Conservation (phyloP, 805 yeast genomes). For the Yarrowia hollandica region DNA sequence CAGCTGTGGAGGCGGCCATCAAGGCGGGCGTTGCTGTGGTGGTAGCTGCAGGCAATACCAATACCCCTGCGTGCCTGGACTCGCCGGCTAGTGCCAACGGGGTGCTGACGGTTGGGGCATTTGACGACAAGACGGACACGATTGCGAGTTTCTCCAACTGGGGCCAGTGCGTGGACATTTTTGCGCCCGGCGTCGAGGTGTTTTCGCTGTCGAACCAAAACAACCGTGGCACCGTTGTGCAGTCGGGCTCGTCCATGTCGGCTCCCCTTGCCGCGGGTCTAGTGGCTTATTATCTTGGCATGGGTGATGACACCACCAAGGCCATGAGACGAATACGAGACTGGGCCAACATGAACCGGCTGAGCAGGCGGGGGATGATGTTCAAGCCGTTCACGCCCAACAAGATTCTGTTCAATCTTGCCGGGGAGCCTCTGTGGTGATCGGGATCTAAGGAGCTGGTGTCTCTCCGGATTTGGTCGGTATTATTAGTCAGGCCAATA, state of each 20-base stretch:
- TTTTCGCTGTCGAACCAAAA: constrained; percentile 48
- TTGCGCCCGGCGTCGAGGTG: constrained; percentile 85
- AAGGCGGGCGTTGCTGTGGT: constrained; percentile 38
- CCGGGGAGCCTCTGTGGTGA: constrained; percentile 38
- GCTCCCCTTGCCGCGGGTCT: constrained; percentile 93
- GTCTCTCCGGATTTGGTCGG: too few species aligned
- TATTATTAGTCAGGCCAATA: constrained; percentile 3
- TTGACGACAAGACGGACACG: constrained; percentile 68
- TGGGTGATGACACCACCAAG: background rate
- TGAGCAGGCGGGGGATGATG: constrained; percentile 29
- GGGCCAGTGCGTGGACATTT: constrained; percentile 88
- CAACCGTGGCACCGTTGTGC: constrained; percentile 31
- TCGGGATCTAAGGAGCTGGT: too few species aligned
- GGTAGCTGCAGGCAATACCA: constrained; percentile 63
- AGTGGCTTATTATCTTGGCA: constrained; percentile 65
- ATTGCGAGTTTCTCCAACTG: constrained; percentile 84
- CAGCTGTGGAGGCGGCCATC: constrained; percentile 36
- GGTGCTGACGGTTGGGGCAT: constrained; percentile 84
- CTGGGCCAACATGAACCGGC: constrained; percentile 15
- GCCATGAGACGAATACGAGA: constrained; percentile 3
- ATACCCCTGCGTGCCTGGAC: constrained; percentile 73
- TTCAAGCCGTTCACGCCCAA: constrained; percentile 37
- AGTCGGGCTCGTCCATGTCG: constrained; percentile 89
- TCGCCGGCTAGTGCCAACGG: constrained; percentile 79
- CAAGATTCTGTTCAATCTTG: constrained; percentile 36